Evolutionary conservation across 805 yeast genomes (phyloP), one percentile per base, ranked within the genome.

Genomic region (Hemisphaericaspora nanyangensis): DNA sequence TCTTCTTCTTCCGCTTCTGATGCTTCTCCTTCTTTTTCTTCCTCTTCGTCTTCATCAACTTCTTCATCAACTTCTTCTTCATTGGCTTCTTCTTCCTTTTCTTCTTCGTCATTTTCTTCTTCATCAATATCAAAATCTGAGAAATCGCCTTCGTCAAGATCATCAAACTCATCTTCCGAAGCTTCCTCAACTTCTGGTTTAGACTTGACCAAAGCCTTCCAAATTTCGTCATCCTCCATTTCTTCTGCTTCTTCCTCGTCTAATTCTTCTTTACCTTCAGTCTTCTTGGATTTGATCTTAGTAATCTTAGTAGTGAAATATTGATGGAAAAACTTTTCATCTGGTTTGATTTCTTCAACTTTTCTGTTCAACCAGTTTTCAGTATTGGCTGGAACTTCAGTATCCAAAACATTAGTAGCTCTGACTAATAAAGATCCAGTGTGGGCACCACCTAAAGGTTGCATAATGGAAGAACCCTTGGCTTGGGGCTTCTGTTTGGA

Each of bases 381-480:
- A 6, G 93, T 77, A 55, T 90, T 89, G 4, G 77, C 95, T 2
- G 98, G 96, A 11, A 74, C 56, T n/a, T 70, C 76, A 4, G 60
- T 59, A 20, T 55, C 50, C 13, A 55, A 31, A 18, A 60, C 53
- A 42, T 61, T 61, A 5, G 86, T 76, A n/a, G 87, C 78, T 52
- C 70, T 80, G 10, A 85, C 86, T 48, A 85, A 69, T 38, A 84
- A 63, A 4, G 81, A 67, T 7, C 85, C 86, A 16, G 86, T 81
- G 46, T 82, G 85, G 1, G 80, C 74, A 46, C 96, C 97, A 32
- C 95, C 89, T 48, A 93, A 71, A 36, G 99, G 98, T 70, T 93
- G 99, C 98, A 93, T 93, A 57, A 93, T 90, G 31, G 97, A 88
- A 4, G 84, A 71, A 54, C 98, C 98, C 58, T 85, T 81, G n/a